Evolutionary conservation across 176 grass and related monocot genomes (phyloP), one percentile per base, ranked within the genome.

Genomic region (Poa pratensis): DNA sequence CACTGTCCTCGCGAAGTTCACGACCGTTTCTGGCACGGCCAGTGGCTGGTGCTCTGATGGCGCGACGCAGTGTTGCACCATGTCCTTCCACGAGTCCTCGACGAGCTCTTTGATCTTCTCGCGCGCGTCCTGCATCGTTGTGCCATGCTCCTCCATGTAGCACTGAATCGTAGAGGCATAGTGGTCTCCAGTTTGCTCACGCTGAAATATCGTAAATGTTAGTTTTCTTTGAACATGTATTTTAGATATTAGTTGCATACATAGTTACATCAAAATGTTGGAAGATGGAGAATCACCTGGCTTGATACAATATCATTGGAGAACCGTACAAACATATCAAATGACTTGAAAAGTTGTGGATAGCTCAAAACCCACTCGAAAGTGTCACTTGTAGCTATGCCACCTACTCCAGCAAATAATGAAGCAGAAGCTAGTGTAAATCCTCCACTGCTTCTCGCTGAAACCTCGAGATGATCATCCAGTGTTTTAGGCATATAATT

Each of bases 121-220:
- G 15, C 17, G 76, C 22, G 89, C 86, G 0, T 84, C 69, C 5
- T 80, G 7, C 49, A 46, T 43, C 22, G 67, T 78, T 3, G 18
- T 51, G 5, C 70, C 69, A 62, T 88, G 72, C 57, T 91, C 69
- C 60, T 81, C 69, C 89, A 91, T 91, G 77, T 87, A 91, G 73
- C 85, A 88, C 2, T 88, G 76, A 15, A 91, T 67, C 6, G 59
- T 91, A 1, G 85, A 87, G 19, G 60, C 69, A 13, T 66, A 72
- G 14, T 87, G 68, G 0, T 75, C 60, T 24, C 48, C 78, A 4
- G 68, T 69, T 83, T 91, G 82, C 37, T 89, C 76, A 75, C 87
- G 87, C 87, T 88, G 75, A 2, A 50, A 55, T 12, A 66, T 2
- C 17, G 16, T 3, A 20, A 18, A 18, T 51, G 45, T 74, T 51